Conservation (phyloP, 441 rosid genomes). For the Rhodomyrtus psidioides region DNA sequence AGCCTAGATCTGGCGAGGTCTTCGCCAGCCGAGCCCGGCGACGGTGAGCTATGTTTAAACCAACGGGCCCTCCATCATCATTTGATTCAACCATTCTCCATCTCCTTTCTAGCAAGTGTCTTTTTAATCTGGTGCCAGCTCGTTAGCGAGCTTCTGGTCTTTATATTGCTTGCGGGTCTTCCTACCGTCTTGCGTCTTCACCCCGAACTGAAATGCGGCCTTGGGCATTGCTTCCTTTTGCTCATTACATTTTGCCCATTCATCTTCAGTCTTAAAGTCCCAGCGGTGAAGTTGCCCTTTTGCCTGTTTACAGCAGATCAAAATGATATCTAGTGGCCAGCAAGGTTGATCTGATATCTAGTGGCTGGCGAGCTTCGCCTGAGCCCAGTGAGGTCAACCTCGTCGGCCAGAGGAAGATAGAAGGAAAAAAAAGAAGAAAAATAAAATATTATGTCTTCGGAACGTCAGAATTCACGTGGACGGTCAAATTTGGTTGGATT, state of each 20-base stretch:
- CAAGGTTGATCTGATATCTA: too few relatives aligned
- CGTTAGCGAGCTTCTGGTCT: constrained; percentile 90
- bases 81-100: constrained; percentile 46
- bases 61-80: neutral
- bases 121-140: constrained; percentile 76
- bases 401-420: too few relatives aligned
- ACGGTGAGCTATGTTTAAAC: too few relatives aligned
- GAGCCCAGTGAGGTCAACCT: neutral
- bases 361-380: too few relatives aligned
- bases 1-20: too few relatives aligned
- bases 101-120: constrained; percentile 79
- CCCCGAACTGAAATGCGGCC: constrained; percentile 96
- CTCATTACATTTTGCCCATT: constrained; percentile 91
- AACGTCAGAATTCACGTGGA: accelerated
- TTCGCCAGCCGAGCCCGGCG: too few relatives aligned
- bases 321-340: neutral
- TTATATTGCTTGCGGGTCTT: constrained; percentile 89
- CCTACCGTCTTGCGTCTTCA: constrained; percentile 96
- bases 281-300: constrained; percentile 92
- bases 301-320: constrained; percentile 43
- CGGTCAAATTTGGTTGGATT: too few relatives aligned
- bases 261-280: constrained; percentile 96
- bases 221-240: constrained; percentile 99
- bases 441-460: too few relatives aligned
- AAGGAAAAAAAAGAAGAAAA: too few relatives aligned